Base-by-base conservation (phyloP, 1,284 basidiomycete species). In the Ustilago shanxiensis region DNA sequence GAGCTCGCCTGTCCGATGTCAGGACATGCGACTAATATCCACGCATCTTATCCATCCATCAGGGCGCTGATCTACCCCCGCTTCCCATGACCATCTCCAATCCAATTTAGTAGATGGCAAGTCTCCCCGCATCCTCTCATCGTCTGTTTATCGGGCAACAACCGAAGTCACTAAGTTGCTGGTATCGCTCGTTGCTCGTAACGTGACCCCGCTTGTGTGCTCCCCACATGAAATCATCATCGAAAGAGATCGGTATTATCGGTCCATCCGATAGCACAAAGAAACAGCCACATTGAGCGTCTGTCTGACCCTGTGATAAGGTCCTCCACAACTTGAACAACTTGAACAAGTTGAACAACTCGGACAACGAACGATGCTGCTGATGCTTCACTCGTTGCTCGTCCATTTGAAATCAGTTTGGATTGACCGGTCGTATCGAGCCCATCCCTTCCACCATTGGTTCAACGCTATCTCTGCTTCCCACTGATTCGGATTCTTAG, bases 151-250 rank as follows among this genome's bases (percentile, higher is more conserved):
- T 49, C 47, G 16, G 13, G 20, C 26, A 49, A n/a, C 24, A 26
- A 28, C 16, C 26, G 24, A 49, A 18, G 26, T 18, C 47, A 49
- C 28, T 22, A 22, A 26, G 47, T 24, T 49, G 26, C 20, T 28
- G 28, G n/a, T n/a, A n/a, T n/a, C n/a, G n/a, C n/a, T 49, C 47
- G 20, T 49, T 9, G 13, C 9, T 49, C 47, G 7, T 49, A 63
- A 37, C 60, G 60, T 63, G 60, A 63, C 60, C 60, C 60, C 35
- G 50, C 60, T 24, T 49, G 33, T n/a, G 26, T 20, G 35, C 37
- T 29, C 44, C 44, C 28, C 22, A 37, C 44, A 22, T 18, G 6
- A 6, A n/a, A 28, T 13, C 41, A n/a, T 10, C 8, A 29, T 20
- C 35, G 24, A 16, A 20, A 3, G 33, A 49, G 2, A 37, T 56